A percentile compares a stretch with the other conserved stretches of the same genome.
phyloP scores from a whole-genome alignment of 2,329 filamentous ascomycete genomes.

The Fusarium sp. region DNA sequence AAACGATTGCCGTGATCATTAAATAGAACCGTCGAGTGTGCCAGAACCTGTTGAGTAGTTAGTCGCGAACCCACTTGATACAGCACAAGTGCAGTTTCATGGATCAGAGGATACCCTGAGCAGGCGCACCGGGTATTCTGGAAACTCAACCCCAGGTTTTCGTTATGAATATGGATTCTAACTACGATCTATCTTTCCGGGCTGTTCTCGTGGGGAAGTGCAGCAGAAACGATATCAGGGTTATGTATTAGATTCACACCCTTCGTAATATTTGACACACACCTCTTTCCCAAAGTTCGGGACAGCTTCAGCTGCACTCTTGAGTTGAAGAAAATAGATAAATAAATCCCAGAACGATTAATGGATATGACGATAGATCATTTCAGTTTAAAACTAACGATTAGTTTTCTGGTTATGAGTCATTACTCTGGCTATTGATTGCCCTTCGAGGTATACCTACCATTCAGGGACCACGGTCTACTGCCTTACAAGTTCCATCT shows the following conservation, averaged over 20 bases:
- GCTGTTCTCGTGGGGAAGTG: slow-evolving; percentile 36
- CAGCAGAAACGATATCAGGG: slow-evolving; percentile 1
- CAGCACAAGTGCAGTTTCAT: not conserved
- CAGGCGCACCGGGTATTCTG: not conserved
- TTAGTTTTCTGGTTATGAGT: not conserved
- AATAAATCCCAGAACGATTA: not conserved
- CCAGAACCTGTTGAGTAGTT: slow-evolving; percentile 10
- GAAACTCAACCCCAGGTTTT: slow-evolving; percentile 19
- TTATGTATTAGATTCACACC: slow-evolving; percentile 13
- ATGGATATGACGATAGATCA: not conserved
- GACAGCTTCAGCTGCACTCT: not conserved
- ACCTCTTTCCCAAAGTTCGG: not conserved
- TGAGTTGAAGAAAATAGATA: not conserved
- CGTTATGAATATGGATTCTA: slow-evolving; percentile 13
- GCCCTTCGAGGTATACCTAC: not conserved
- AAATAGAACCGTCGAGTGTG: not conserved
- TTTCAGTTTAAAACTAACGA: not conserved
- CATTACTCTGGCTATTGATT: not conserved
- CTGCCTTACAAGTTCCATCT: not conserved
- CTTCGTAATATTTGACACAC: not conserved
- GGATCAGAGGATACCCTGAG: slow-evolving; percentile 1
- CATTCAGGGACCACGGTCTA: not conserved
- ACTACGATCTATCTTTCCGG: slow-evolving; percentile 21
- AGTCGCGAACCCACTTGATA: slow-evolving; percentile 12
- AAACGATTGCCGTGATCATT: not conserved